Percentiles rank a stretch among this genome's conserved stretches.
These are phyloP conservation scores for Juglanconis oblonga DNA, from an alignment of 2,329 filamentous ascomycete genomes.

Conservation along the genomic window DNA sequence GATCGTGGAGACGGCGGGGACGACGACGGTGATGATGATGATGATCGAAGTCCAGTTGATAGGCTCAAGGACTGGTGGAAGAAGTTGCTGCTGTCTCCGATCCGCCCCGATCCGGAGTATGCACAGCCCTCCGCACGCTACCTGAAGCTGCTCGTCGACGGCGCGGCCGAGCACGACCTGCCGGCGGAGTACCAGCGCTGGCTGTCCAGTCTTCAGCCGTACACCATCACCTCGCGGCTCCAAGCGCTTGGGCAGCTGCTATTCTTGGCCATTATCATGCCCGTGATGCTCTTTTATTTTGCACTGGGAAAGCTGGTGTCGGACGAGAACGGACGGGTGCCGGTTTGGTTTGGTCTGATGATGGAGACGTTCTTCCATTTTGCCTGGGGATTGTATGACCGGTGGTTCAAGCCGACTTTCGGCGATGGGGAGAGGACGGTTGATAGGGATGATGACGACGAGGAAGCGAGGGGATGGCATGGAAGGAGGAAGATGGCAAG, in stretches of 20 bases:
- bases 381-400: constrained; percentile 45
- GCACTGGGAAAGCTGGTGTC: constrained; percentile 50
- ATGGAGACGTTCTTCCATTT: constrained; percentile 50
- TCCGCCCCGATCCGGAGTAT: constrained; percentile 65
- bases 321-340: constrained; percentile 65
- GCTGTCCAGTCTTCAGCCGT: constrained; percentile 66
- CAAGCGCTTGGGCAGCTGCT: constrained; percentile 66
- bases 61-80: constrained; percentile 41
- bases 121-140: constrained; percentile 84
- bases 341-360: constrained; percentile 60
- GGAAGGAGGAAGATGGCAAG: constrained; percentile 3
- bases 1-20: constrained; percentile 4
- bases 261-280: constrained; percentile 55
- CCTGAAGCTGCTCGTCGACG: constrained; percentile 73
- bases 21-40: constrained; percentile 3
- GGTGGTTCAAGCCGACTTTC: constrained; percentile 58
- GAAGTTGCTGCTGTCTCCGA: constrained; percentile 41
- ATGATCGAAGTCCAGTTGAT: constrained; percentile 17
- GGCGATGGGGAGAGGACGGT: constrained; percentile 78
- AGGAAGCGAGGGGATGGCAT: constrained; percentile 12
- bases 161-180: constrained; percentile 76
- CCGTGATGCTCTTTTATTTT: constrained; percentile 54
- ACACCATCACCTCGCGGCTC: constrained; percentile 62
- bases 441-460: constrained; percentile 21
- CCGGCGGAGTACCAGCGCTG: constrained; percentile 76